phyloP scores from a whole-genome alignment of 2,329 filamentous ascomycete genomes.

The Fusarium papillatum region DNA sequence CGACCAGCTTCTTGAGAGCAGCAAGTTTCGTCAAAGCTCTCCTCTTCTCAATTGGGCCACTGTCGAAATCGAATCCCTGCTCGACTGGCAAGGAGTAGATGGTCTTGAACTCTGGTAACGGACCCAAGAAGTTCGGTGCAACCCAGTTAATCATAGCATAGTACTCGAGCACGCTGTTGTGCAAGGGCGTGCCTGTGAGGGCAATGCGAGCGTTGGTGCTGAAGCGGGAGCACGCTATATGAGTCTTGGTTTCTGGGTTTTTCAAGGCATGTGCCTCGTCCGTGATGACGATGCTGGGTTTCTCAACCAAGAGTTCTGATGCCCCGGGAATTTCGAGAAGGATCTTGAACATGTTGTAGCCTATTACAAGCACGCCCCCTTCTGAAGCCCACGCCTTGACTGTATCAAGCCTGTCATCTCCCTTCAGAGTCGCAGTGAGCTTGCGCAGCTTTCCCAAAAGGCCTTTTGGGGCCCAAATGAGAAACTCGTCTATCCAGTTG shows the following conservation, averaged over 20 bases:
- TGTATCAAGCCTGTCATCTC: conserved; percentile 54
- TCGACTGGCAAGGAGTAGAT: conserved; percentile 83
- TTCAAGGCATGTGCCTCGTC: conserved; percentile 91
- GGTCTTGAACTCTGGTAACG: conserved; percentile 74
- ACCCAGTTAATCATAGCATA: conserved; percentile 92
- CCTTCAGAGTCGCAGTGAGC: conserved; percentile 59
- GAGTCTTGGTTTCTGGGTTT: conserved; percentile 68
- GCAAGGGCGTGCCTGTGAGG: conserved; percentile 87
- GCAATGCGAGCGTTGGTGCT: conserved; percentile 81
- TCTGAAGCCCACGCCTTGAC: conserved; percentile 71
- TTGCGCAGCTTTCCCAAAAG: conserved; percentile 69
- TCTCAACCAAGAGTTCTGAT: conserved; percentile 64
- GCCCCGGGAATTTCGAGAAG: conserved; percentile 49
- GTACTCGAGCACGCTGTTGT: conserved; percentile 88
- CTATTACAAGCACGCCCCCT: conserved; percentile 83
- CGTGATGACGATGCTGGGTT: conserved; percentile 81
- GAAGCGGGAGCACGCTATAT: conserved; percentile 70
- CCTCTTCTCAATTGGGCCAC: conserved; percentile 66
- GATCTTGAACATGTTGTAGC: conserved; percentile 77
- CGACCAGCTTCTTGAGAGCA: conserved; percentile 78
- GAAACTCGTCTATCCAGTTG: conserved; percentile 87
- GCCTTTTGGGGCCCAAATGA: conserved; percentile 73
- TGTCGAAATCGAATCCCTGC: conserved; percentile 78
- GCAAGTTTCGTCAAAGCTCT: conserved; percentile 75
- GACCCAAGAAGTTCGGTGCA: conserved; percentile 82